Evolutionary conservation across 805 yeast genomes (phyloP).

Genomic region (Zygotorulaspora sp.): DNA sequence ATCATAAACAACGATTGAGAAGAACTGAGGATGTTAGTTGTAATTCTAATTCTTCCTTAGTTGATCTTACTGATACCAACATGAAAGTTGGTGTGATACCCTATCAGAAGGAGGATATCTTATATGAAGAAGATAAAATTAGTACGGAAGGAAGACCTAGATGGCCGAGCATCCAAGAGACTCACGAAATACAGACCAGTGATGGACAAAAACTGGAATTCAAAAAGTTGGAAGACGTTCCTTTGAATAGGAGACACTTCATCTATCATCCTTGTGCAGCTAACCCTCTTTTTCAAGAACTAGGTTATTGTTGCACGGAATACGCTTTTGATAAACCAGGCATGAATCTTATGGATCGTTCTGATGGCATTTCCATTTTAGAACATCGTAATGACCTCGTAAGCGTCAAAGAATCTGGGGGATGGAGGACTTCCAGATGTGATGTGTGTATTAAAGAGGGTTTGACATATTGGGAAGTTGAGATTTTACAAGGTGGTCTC

Average conservation of each 20-base stretch:
- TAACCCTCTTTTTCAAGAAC: constrained; percentile 50
- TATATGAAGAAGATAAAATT: constrained; percentile 6
- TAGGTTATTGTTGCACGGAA: constrained; percentile 69
- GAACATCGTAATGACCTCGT: constrained; percentile 31
- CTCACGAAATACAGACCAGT: constrained; percentile 12
- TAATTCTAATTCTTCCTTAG: neutral
- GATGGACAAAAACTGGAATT: constrained; percentile 10
- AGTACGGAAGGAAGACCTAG: constrained; percentile 16
- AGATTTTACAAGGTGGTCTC: constrained; percentile 41
- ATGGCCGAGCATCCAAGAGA: constrained; percentile 21
- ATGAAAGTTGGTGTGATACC: constrained; percentile 32
- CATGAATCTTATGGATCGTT: constrained; percentile 48
- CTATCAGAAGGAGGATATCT: constrained; percentile 30
- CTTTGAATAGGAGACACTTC: constrained; percentile 74
- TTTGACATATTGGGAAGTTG: constrained; percentile 70
- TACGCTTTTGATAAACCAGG: constrained; percentile 49
- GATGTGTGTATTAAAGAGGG: constrained; percentile 79
- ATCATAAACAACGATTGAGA: constrained; percentile 1
- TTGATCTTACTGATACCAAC: neutral
- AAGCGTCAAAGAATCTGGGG: constrained; percentile 54
- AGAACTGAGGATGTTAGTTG: neutral
- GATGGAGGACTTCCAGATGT: constrained; percentile 77
- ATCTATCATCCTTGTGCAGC: constrained; percentile 78
- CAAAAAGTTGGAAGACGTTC: constrained; percentile 60
- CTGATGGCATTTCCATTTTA: constrained; percentile 49